Base-by-base conservation (phyloP, 2,329 filamentous ascomycete genomes). In the Colletotrichum zoysiae region DNA sequence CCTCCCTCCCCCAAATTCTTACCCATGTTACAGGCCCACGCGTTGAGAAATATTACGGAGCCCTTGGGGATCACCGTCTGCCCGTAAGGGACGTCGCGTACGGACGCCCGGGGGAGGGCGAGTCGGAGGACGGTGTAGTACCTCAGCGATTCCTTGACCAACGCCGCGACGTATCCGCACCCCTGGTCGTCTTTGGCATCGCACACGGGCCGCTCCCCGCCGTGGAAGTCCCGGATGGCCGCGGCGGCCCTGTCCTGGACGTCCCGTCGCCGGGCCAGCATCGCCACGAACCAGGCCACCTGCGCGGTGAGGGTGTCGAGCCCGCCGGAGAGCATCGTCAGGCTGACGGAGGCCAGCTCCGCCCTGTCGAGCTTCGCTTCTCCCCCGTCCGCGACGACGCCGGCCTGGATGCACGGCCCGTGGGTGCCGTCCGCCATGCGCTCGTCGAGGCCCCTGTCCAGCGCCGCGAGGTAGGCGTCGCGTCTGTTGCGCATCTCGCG, bases 11-110 rank as follows among this genome's bases (percentile, higher is more conserved):
- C n/a, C n/a, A n/a, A n/a, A n/a, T n/a, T n/a, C n/a, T 76, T 81
- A 89, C 88, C 89, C 88, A 90, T 91, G 73, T 92, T 92, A 76
- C 90, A 92, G 3, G 89, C 89, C 90, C 89, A 92, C 0, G 89
- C 88, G 70, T 92, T 92, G 35, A 92, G 80, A 78, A 91, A 92
- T 46, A 91, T 84, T 0, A 91, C 87, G 1, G 89, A 91, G 0
- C 89, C 89, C 56, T 87, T 86, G 1, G 90, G 90, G 51, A 92
- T 90, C 7, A 85, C 77, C 42, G 85, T 84, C 23, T 86, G 88
- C 12, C 90, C 79, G 70, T 91, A 91, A 0, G 82, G 80, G 3
- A 92, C 82, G 64, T 91, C 89, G 74, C 86, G 87, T 67, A 90
- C 86, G 0, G 89, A 90, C 0, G 87, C 87, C 12, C 90, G 85